phyloP scores from a whole-genome alignment of 192 early-diverging fungal species.

The Linnemannia zychae region DNA sequence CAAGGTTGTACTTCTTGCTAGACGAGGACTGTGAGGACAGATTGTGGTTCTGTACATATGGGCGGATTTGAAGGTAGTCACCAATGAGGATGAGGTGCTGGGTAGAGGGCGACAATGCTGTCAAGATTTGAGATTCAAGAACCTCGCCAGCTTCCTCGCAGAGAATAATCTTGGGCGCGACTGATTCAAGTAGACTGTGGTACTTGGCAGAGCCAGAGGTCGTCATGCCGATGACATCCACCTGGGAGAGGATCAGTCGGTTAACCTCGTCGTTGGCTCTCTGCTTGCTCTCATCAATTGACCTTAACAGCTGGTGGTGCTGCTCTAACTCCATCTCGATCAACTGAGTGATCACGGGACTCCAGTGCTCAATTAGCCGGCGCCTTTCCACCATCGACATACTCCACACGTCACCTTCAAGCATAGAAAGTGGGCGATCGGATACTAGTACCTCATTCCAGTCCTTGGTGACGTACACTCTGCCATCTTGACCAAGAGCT shows the following conservation, averaged over 20 bases:
- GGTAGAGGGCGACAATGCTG: slow-evolving; percentile 51
- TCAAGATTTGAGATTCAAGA: slow-evolving; percentile 64
- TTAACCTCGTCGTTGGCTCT: neutral
- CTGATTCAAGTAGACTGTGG: slow-evolving; percentile 44
- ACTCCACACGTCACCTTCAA: neutral
- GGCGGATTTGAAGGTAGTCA: slow-evolving; percentile 47
- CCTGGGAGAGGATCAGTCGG: neutral
- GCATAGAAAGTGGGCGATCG: neutral
- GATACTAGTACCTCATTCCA: neutral
- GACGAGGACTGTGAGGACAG: slow-evolving; percentile 47
- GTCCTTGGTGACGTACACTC: neutral
- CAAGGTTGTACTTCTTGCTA: slow-evolving; percentile 49
- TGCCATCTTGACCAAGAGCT: neutral
- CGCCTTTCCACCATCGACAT: neutral
- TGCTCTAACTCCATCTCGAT: neutral
- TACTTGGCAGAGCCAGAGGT: slow-evolving; percentile 60
- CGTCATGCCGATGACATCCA: slow-evolving; percentile 63
- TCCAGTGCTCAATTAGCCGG: neutral
- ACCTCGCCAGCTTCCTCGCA: slow-evolving; percentile 70
- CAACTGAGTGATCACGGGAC: neutral
- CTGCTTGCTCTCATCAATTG: neutral
- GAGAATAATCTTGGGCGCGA: slow-evolving; percentile 62
- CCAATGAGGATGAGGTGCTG: slow-evolving; percentile 69
- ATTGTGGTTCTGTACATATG: slow-evolving; percentile 10
- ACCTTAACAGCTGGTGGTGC: neutral